These are phyloP conservation scores for Phoma sp. DNA, from an alignment of 2,329 filamentous ascomycete species.

Conservation along the genomic window DNA sequence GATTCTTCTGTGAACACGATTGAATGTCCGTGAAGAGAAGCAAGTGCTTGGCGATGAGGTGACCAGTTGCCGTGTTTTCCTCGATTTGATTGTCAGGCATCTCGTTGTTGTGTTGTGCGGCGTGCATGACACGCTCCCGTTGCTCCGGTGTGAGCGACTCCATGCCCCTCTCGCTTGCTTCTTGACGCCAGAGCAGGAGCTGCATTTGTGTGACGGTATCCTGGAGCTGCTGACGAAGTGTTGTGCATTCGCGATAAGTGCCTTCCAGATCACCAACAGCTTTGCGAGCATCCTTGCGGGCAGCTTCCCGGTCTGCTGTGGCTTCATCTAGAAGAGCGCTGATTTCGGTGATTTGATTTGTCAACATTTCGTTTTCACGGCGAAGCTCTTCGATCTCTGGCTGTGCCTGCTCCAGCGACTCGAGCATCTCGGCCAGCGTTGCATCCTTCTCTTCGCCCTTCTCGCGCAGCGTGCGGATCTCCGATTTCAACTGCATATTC, in stretches of 20 bases:
- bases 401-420: constrained; percentile 81
- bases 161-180: constrained; percentile 79
- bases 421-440: constrained; percentile 84
- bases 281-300: constrained; percentile 79
- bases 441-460: constrained; percentile 75
- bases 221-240: constrained; percentile 83
- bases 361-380: constrained; percentile 78
- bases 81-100: constrained; percentile 68
- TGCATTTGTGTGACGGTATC: constrained; percentile 91
- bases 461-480: constrained; percentile 75
- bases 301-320: constrained; percentile 78
- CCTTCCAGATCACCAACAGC: constrained; percentile 75
- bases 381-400: constrained; percentile 89
- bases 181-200: constrained; percentile 84
- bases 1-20: constrained; percentile 87
- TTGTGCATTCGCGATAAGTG: constrained; percentile 70
- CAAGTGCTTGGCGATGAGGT: constrained; percentile 87
- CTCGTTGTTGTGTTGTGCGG: constrained; percentile 70
- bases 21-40: constrained; percentile 85
- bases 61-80: constrained; percentile 82
- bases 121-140: constrained; percentile 74
- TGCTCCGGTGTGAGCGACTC: constrained; percentile 75
- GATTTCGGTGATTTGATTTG: constrained; percentile 76
- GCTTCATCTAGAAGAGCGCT: constrained; percentile 84
- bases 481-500: constrained; percentile 69